Evolutionary conservation across 805 yeast genomes (phyloP), one percentile per base, ranked within the genome.

Genomic region (Crinitomyces ghanaensis): DNA sequence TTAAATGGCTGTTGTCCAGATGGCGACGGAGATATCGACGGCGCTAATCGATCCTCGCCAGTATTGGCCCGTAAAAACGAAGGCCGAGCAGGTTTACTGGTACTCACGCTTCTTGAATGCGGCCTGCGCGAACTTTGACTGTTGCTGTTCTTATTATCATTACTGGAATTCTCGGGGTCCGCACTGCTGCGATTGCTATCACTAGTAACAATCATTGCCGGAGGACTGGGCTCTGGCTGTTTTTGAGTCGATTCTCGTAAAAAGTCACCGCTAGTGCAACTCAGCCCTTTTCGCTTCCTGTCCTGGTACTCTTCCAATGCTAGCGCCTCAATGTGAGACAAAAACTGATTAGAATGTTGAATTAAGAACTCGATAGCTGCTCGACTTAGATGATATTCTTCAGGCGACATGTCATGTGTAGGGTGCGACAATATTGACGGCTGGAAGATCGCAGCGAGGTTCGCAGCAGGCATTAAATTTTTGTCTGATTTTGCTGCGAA

Each of bases 361-460:
- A 88, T 81, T 60, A 91, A 67, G 44, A 88, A 85, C 50, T 86
- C 93, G 17, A 91, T 78, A 21, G 83, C 95, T 5, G 74, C 66
- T 44, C 86, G 84, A 4, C 94, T 81, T 22, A 84, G 59, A 8
- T 82, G 88, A 58, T 86, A 86, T 56, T 91, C 96, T 20, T 75
- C 83, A 1, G 96, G 96, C 26, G 78, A 72, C 76, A 88, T 72
- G 51, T 86, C 95, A 54, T 91, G 96, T 43, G 68, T 70, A 4
- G 95, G 94, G 54, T 88, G 97, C 6, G 93, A 80, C 34, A 91
- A 63, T 12, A 91, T 74, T n/a, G 95, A 81, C 3, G 98, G 97
- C 59, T 91, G 98, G 61, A 91, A 91, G 37, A 91, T 82, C 2
- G 97, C 95, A 1, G 97, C 94, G 42, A 91, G 62, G 53, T 91